Evolutionary conservation across 352 stramenopile species (phyloP).

Genomic region (Pythium periplocum): DNA sequence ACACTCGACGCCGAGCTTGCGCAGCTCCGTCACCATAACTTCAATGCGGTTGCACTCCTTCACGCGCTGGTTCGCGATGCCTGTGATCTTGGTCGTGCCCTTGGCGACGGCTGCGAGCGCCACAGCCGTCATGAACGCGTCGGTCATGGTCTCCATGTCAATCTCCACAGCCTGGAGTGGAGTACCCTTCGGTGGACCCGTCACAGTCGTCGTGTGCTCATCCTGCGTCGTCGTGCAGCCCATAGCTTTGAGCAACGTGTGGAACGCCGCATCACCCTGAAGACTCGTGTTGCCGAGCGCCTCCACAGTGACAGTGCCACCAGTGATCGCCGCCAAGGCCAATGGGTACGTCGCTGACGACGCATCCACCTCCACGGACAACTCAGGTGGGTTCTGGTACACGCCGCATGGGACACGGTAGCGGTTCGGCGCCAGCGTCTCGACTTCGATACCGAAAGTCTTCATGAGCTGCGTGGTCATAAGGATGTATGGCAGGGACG

Average conservation of each 20-base stretch:
- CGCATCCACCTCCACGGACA: conserved; percentile 93
- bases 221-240: conserved; percentile 67
- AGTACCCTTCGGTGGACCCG: conserved; percentile 67
- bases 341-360: conserved; percentile 97
- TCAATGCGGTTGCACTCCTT: conserved; percentile 99
- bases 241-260: conserved; percentile 76
- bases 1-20: conserved; percentile 89
- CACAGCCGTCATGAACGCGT: conserved; percentile 97
- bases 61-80: conserved; percentile 97
- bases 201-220: conserved; percentile 60
- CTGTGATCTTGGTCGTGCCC: conserved; percentile 95
- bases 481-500: conserved; percentile 94
- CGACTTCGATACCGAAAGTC: conserved; percentile 93
- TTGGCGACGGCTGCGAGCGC: conserved; percentile 93
- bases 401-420: conserved; percentile 69
- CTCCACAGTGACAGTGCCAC: conserved; percentile 90
- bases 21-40: conserved; percentile 95
- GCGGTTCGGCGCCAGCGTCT: conserved; percentile 80
- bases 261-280: conserved; percentile 95
- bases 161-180: conserved; percentile 88
- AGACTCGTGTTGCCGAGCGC: conserved; percentile 92
- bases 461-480: conserved; percentile 96
- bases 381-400: conserved; percentile 61
- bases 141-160: conserved; percentile 97
- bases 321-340: conserved; percentile 94